Evolutionary conservation across 2,329 filamentous ascomycete genomes (phyloP).

Genomic region (Trichoderma semiorbis): DNA sequence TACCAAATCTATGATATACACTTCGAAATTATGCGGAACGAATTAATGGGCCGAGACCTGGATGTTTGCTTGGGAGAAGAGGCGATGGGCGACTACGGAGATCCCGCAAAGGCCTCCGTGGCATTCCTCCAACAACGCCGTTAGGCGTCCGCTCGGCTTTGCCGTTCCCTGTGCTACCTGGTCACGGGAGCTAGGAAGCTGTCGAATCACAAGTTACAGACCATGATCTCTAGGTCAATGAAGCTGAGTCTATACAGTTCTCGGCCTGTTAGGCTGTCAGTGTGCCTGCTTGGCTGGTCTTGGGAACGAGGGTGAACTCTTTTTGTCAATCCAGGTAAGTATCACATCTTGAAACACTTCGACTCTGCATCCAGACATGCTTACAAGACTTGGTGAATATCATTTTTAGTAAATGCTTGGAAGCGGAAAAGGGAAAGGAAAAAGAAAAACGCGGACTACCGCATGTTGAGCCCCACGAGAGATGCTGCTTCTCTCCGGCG

Average conservation of each 20-base stretch:
- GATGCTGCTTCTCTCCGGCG: neutral
- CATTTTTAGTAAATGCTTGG: neutral
- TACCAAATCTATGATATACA: neutral
- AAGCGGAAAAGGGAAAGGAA: neutral
- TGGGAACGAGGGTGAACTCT: neutral
- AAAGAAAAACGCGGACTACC: neutral
- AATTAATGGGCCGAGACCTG: neutral
- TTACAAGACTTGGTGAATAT: neutral
- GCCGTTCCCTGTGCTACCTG: neutral
- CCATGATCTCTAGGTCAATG: neutral
- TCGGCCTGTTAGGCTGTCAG: neutral
- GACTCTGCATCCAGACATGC: neutral
- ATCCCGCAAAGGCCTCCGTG: neutral
- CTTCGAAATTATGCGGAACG: neutral
- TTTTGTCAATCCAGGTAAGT: neutral
- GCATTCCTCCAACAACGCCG: neutral
- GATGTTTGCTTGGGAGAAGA: neutral
- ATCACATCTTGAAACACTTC: neutral
- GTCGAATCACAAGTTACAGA: neutral
- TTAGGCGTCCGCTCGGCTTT: slow-evolving; percentile 4
- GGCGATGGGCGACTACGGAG: neutral
- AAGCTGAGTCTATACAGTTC: neutral
- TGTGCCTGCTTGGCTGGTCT: neutral
- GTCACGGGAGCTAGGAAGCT: slow-evolving; percentile 2
- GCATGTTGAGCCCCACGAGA: neutral